Conservation (phyloP, 768 basidiomycete species). For the Suillus occidentalis region DNA sequence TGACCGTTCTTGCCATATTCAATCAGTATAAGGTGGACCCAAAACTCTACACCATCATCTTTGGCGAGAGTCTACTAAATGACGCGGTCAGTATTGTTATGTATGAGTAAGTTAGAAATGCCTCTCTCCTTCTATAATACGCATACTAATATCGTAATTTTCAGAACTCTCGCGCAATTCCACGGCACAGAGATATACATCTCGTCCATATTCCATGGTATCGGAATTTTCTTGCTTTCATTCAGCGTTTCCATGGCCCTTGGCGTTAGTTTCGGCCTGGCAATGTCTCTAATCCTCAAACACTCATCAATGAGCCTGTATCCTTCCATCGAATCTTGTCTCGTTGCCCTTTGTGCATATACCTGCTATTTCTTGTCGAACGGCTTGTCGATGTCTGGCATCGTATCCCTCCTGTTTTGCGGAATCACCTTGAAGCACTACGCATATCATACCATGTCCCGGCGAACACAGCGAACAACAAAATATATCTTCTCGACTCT, state of each 20-base stretch:
- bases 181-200: slow-evolving; percentile 87
- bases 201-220: slow-evolving; percentile 89
- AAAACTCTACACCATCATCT: slow-evolving; percentile 95
- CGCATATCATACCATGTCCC: slow-evolving; percentile 99
- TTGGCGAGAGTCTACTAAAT: slow-evolving; percentile 94
- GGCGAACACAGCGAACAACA: slow-evolving; percentile 87
- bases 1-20: slow-evolving; percentile 97
- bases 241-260: slow-evolving; percentile 95
- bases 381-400: slow-evolving; percentile 90
- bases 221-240: slow-evolving; percentile 95
- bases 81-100: slow-evolving; percentile 99
- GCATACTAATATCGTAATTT: slow-evolving; percentile 5
- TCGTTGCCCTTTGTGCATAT: slow-evolving; percentile 92
- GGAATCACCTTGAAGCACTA: slow-evolving; percentile 99
- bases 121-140: neutral
- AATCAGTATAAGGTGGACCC: slow-evolving; percentile 99
- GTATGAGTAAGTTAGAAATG: slow-evolving; percentile 82
- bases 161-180: slow-evolving; percentile 88
- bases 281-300: slow-evolving; percentile 89
- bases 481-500: slow-evolving; percentile 96
- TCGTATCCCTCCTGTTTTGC: slow-evolving; percentile 96
- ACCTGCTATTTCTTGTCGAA: slow-evolving; percentile 99
- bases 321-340: slow-evolving; percentile 96
- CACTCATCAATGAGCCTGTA: slow-evolving; percentile 85
- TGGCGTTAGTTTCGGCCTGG: slow-evolving; percentile 88